Percentiles rank a stretch among this genome's conserved stretches.
phyloP scores from a whole-genome alignment of 2,329 filamentous ascomycete species.

The Leptographium wingfieldii region DNA sequence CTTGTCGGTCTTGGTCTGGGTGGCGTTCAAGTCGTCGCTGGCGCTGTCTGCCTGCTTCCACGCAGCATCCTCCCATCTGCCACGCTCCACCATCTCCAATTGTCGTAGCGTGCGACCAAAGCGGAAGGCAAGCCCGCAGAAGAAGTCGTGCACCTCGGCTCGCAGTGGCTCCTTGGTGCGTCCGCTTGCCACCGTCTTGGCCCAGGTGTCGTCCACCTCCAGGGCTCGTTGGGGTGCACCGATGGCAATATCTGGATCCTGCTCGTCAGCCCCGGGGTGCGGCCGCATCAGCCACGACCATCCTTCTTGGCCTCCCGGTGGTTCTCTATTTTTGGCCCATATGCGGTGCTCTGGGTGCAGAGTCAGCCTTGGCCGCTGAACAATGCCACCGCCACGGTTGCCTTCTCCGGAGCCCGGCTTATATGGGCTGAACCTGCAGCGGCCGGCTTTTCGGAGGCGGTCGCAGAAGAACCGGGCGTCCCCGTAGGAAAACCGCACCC shows the following conservation, averaged over 20 bases:
- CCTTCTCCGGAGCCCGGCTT: constrained; percentile 5
- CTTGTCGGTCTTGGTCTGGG: neutral
- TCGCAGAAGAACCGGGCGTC: constrained; percentile 20
- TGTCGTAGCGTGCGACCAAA: constrained; percentile 15
- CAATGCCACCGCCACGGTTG: constrained; percentile 14
- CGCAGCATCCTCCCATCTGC: neutral
- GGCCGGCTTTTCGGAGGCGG: constrained; percentile 13
- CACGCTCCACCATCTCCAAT: constrained; percentile 8
- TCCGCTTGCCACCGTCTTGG: constrained; percentile 5
- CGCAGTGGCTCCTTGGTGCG: neutral
- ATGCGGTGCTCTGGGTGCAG: constrained; percentile 21
- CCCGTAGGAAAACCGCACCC: constrained; percentile 16
- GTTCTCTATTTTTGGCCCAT: neutral
- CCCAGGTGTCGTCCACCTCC: constrained; percentile 11
- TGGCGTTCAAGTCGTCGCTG: neutral
- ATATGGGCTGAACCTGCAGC: constrained; percentile 10
- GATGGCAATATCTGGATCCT: constrained; percentile 9
- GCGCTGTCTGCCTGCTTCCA: neutral
- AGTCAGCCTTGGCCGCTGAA: constrained; percentile 16
- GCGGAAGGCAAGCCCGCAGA: constrained; percentile 16
- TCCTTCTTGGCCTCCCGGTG: neutral
- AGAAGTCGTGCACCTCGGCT: constrained; percentile 14
- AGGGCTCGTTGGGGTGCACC: constrained; percentile 8
- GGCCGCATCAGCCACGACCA: constrained; percentile 1
- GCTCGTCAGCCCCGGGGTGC: neutral